These are phyloP conservation scores for Isabelozyma heimii DNA, from an alignment of 805 yeast species.

Conservation along the genomic window DNA sequence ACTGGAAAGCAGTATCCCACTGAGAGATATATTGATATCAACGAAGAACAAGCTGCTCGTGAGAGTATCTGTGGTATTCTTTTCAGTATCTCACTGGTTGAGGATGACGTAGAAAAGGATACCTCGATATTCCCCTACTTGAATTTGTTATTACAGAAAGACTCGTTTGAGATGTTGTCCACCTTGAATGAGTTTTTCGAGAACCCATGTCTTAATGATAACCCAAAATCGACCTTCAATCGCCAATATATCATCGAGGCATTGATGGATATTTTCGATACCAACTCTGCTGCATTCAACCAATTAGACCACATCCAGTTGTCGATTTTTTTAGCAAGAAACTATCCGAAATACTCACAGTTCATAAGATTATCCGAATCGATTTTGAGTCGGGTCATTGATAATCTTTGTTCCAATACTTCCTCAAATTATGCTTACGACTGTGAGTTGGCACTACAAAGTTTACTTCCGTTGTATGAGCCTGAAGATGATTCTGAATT, in stretches of 20 bases:
- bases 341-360: conserved; percentile 82
- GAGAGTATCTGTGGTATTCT: conserved; percentile 51
- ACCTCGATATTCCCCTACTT: conserved; percentile 72
- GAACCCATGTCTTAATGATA: conserved; percentile 70
- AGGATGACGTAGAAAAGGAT: conserved; percentile 11
- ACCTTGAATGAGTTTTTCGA: conserved; percentile 82
- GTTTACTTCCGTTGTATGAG: conserved; percentile 63
- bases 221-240: conserved; percentile 44
- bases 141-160: conserved; percentile 49
- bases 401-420: conserved; percentile 45
- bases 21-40: conserved; percentile 43
- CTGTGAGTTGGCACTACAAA: conserved; percentile 73
- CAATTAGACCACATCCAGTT: conserved; percentile 32
- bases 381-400: conserved; percentile 46
- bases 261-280: conserved; percentile 55
- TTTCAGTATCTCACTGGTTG: conserved; percentile 53
- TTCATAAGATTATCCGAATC: conserved; percentile 71
- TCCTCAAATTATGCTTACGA: conserved; percentile 44
- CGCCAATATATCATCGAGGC: conserved; percentile 80
- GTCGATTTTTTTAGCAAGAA: conserved; percentile 73
- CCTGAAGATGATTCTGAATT: conserved; percentile 53
- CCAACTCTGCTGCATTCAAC: conserved; percentile 19
- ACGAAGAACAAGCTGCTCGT: conserved; percentile 42
- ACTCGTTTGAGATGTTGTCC: conserved; percentile 59
- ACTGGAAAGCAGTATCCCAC: conserved; percentile 84